Conservation (phyloP, 345 rosid genomes). For the Populus alba region DNA sequence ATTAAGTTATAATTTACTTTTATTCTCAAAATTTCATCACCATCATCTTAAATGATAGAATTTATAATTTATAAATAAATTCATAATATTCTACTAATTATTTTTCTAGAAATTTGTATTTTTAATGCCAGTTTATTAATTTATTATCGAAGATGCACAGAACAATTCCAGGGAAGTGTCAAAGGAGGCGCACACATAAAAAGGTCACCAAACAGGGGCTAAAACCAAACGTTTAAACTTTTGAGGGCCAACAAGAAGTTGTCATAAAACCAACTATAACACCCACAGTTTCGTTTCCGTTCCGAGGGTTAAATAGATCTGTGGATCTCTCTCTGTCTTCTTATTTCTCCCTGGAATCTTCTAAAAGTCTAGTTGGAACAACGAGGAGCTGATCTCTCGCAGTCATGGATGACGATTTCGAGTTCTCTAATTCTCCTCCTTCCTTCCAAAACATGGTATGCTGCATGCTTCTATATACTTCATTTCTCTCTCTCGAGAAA, state of each 20-base stretch:
- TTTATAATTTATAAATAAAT: too few relatives aligned
- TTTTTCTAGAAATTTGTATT: neutral
- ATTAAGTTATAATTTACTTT: too few relatives aligned
- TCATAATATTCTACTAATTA: neutral
- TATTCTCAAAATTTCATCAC: too few relatives aligned
- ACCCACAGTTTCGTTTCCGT: neutral
- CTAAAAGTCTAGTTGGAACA: neutral
- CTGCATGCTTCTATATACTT: neutral
- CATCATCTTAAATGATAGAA: too few relatives aligned
- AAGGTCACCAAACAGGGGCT: neutral
- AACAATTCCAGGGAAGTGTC: too few relatives aligned
- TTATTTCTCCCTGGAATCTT: conserved; percentile 2
- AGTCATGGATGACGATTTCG: conserved; percentile 1
- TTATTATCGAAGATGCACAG: neutral
- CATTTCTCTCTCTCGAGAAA: neutral
- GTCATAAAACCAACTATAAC: neutral
- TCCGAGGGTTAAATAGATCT: neutral
- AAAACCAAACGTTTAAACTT: neutral
- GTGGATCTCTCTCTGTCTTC: neutral
- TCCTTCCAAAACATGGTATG: neutral
- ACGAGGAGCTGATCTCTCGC: neutral
- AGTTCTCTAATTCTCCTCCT: neutral
- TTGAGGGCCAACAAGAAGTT: neutral
- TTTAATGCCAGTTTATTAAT: neutral
- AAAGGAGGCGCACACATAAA: too few relatives aligned